These are phyloP conservation scores for Sporothrix brasiliensis DNA, from an alignment of 2,329 filamentous ascomycete genomes.

Conservation along the genomic window DNA sequence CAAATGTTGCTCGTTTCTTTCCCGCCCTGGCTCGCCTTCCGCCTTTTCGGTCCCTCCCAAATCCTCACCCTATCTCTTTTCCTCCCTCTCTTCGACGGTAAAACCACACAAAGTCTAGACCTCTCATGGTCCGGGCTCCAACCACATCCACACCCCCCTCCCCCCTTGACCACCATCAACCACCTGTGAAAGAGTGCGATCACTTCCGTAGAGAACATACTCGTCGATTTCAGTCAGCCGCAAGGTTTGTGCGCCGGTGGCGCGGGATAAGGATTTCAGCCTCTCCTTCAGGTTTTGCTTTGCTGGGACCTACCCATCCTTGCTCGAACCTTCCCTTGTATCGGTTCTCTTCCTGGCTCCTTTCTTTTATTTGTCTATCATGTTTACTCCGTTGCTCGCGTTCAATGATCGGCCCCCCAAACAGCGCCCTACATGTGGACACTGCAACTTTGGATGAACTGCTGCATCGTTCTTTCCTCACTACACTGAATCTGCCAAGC, in stretches of 20 bases:
- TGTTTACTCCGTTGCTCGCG: background rate
- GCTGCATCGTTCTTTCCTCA: conserved; percentile 1
- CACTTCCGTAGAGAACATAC: background rate
- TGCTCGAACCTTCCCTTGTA: background rate
- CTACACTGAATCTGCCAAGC: background rate
- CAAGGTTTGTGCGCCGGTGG: conserved; percentile 1
- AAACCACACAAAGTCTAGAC: conserved; percentile 4
- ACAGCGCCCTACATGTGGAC: background rate
- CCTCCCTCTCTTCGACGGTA: background rate
- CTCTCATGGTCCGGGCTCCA: background rate
- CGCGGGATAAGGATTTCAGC: conserved; percentile 6
- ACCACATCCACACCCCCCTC: background rate
- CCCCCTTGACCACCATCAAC: background rate
- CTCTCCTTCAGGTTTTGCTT: conserved; percentile 13
- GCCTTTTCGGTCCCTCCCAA: background rate
- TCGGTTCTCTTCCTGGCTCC: background rate
- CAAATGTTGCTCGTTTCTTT: conserved; percentile 15
- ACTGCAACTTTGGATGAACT: conserved; percentile 9
- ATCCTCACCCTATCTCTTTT: background rate
- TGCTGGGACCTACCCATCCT: background rate
- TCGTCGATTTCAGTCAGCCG: conserved; percentile 16
- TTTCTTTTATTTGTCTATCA: background rate
- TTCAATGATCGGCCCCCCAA: conserved; percentile 4
- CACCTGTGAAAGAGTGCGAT: background rate
- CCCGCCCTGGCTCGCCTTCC: conserved; percentile 9